Base-by-base conservation (phyloP, 345 rosid genomes). In the Durio zibethinus region DNA sequence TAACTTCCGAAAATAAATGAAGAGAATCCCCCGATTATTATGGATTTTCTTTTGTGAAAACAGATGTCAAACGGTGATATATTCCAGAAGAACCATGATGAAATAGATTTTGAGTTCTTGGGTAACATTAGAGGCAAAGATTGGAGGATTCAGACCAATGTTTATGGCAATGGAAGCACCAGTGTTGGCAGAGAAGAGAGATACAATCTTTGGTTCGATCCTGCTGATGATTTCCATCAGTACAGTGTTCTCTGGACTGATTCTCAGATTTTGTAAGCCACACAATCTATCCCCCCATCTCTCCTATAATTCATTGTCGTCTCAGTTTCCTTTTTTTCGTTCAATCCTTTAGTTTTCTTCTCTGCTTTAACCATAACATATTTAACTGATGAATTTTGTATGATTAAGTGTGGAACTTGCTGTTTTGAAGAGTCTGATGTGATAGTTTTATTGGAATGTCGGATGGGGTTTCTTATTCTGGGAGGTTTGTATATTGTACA, bases 1-100 rank as follows among this genome's bases (percentile, higher is more conserved):
- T 15, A 4, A 48, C 53, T 48, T 5, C 53, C 16, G 40, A 14
- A 36, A 33, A 18, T 64, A 64, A 18, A 29, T 18, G 36, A 33
- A 72, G 62, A 10, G 57, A 15, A 40, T 60, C 63, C 40, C 63
- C 47, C n/a, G 48, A 12, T 71, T 48, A 12, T 71, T 48, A 9
- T 5, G 7, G 69, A 25, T 21, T 71, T 48, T 27, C 0, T 61
- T 75, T 65, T 29, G 10, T 38, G 66, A 43, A n/a, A 80, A 16
- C 87, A 96, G 99, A 92, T 93, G 97, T 96, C 99, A 14, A 96
- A 96, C 85, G 99, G 98, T 33, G 99, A 96, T 77, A 87, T 84
- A 36, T 96, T 86, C 76, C 89, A 91, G 93, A 96, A 89, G 89
- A 96, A 92, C 80, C 99, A 96, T 48, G 99, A 96, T 77, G 99